Percentiles rank a stretch among this genome's conserved stretches.
Evolutionary conservation across 495 filamentous ascomycete species (phyloP).

Genomic region (Alectoria sarmentosa): DNA sequence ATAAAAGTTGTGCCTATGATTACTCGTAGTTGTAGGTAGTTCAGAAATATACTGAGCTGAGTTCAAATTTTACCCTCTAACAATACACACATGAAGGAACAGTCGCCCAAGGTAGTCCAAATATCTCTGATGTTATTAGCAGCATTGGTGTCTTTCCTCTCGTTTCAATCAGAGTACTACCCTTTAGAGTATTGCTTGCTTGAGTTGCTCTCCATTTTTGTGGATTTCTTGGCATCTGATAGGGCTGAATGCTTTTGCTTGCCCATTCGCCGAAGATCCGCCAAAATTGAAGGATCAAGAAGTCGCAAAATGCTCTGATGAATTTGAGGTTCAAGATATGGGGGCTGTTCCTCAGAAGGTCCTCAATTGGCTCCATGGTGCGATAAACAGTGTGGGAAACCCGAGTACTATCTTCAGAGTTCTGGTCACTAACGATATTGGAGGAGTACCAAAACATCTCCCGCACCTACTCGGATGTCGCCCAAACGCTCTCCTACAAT

Average conservation of each 20-base stretch:
- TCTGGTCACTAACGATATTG: constrained; percentile 14
- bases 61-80: too few species aligned
- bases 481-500: constrained; percentile 70
- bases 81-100: too few species aligned
- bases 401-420: neutral
- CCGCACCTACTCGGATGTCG: constrained; percentile 87
- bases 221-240: neutral
- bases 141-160: neutral
- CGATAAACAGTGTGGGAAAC: constrained; percentile 63
- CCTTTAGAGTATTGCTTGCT: too few species aligned
- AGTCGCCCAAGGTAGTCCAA: too few species aligned
- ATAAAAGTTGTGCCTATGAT: too few species aligned
- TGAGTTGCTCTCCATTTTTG: too few species aligned
- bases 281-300: neutral
- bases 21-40: too few species aligned
- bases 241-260: neutral
- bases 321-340: constrained; percentile 35
- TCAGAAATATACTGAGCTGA: too few species aligned
- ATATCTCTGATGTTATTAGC: neutral
- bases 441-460: constrained; percentile 92
- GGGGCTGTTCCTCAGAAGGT: constrained; percentile 80
- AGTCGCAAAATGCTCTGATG: neutral
- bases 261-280: neutral
- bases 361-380: constrained; percentile 90
- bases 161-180: too few species aligned